Conservation (phyloP, 805 yeast species). For the Hanseniaspora nectarophila region DNA sequence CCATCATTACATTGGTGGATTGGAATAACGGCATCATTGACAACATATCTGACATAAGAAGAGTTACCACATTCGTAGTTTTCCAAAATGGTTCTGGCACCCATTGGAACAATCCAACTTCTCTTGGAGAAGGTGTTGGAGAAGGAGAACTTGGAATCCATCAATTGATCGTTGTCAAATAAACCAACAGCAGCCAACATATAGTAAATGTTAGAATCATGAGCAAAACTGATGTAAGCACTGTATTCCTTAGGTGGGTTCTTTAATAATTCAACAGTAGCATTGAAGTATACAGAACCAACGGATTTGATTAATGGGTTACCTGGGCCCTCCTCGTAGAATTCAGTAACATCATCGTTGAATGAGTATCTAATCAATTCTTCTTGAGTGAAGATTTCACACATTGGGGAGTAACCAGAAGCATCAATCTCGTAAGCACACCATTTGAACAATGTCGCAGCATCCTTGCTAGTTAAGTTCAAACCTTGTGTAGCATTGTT, state of each 20-base stretch:
- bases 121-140: slow-evolving; percentile 35
- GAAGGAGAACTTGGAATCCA: slow-evolving; percentile 39
- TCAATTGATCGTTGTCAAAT: slow-evolving; percentile 27
- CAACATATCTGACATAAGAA: slow-evolving; percentile 35
- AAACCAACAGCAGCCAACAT: slow-evolving; percentile 57
- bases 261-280: slow-evolving; percentile 39
- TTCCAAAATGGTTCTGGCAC: slow-evolving; percentile 42
- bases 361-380: slow-evolving; percentile 57
- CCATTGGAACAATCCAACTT: slow-evolving; percentile 46
- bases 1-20: slow-evolving; percentile 38
- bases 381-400: slow-evolving; percentile 54
- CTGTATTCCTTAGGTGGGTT: slow-evolving; percentile 38
- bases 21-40: slow-evolving; percentile 48
- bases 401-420: slow-evolving; percentile 53
- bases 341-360: slow-evolving; percentile 44
- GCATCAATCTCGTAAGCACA: slow-evolving; percentile 71
- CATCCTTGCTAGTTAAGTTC: slow-evolving; percentile 42
- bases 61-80: slow-evolving; percentile 34
- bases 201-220: slow-evolving; percentile 56
- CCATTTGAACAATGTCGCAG: slow-evolving; percentile 41
- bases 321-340: slow-evolving; percentile 55
- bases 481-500: slow-evolving; percentile 43
- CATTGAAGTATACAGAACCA: slow-evolving; percentile 49
- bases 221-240: slow-evolving; percentile 60
- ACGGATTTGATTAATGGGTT: slow-evolving; percentile 43